Evolutionary conservation across 2,329 filamentous ascomycete species (phyloP), one percentile per base, ranked within the genome.

Genomic region (Furcasterigmium sp.): DNA sequence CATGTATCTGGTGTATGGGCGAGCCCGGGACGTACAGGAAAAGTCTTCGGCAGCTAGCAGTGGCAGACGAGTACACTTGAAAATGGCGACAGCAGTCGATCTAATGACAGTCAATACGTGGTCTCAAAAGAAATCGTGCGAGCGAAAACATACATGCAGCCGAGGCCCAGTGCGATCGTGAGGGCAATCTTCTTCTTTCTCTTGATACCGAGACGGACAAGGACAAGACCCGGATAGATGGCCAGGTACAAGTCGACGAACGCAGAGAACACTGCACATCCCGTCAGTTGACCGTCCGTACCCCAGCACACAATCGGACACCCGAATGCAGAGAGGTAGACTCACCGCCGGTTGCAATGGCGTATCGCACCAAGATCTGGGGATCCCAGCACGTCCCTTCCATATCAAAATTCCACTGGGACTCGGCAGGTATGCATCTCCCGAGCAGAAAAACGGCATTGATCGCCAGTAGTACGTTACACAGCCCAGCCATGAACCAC

Each of bases 221-320:
- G 55, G 1, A 69, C 57, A 3, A 63, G 39, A 3, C 60, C 58
- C 1, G 67, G 67, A 29, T 70, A 70, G 1, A 68, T 47, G 14
- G 68, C 65, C 5, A 70, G 57, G 40, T 70, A 70, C 1, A 69
- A 50, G 46, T 70, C 67, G n/a, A 63, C 56, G 19, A 60, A 51
- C 2, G 57, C 63, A 13, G 61, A 67, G 15, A 62, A 50, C 0
- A 53, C 61, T 64, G 38, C 20, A 9, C 2, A 2, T 9, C 25
- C 7, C 26, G 23, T 43, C 19, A 19, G 11, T 23, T 2, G 11
- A 7, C 2, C 7, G 2, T 5, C 2, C 8, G 3, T 2, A 18
- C 11, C 9, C 18, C 10, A 23, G 21, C 11, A 21, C 5, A 28
- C 8, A 9, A 17, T 14, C 26, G 15, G 14, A 28, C n/a, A 28